A percentile compares a stretch with the other conserved stretches of the same genome.
Conservation (phyloP, 768 basidiomycete genomes). For the Neoboletus magnificus region DNA sequence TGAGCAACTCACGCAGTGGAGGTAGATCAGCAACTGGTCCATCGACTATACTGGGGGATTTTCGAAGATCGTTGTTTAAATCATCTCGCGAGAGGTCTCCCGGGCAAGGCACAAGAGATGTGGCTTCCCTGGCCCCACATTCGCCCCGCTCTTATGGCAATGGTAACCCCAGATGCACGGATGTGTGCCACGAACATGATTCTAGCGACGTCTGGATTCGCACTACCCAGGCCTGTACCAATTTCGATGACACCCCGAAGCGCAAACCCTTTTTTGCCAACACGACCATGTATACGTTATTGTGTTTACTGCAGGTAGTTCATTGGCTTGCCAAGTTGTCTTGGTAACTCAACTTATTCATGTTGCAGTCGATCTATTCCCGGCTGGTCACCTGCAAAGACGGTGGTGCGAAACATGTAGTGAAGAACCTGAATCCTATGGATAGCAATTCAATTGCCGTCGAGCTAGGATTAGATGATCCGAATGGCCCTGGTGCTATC, state of each 20-base stretch:
- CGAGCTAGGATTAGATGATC: constrained; percentile 81
- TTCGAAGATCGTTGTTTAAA: constrained; percentile 77
- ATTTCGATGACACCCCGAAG: constrained; percentile 31
- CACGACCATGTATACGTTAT: constrained; percentile 86
- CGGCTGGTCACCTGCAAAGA: constrained; percentile 84
- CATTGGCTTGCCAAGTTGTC: not conserved
- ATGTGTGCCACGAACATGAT: not conserved
- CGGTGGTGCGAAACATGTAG: constrained; percentile 67
- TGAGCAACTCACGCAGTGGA: constrained; percentile 28
- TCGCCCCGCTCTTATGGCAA: constrained; percentile 5
- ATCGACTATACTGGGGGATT: constrained; percentile 59
- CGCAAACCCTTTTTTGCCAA: constrained; percentile 81
- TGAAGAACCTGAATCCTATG: constrained; percentile 60
- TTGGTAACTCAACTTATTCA: constrained; percentile 3
- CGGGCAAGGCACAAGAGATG: constrained; percentile 28
- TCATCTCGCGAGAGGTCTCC: constrained; percentile 61
- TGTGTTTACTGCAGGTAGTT: constrained; percentile 81
- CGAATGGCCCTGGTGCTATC: constrained; percentile 67
- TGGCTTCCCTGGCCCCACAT: constrained; percentile 28
- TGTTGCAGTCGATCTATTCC: constrained; percentile 75
- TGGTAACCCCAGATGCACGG: not conserved
- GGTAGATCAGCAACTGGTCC: constrained; percentile 46
- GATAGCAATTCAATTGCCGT: constrained; percentile 79
- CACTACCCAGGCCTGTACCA: constrained; percentile 29
- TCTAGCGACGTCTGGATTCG: constrained; percentile 59